phyloP scores from a whole-genome alignment of 1,284 basidiomycete species.

The Boletus smithii region DNA sequence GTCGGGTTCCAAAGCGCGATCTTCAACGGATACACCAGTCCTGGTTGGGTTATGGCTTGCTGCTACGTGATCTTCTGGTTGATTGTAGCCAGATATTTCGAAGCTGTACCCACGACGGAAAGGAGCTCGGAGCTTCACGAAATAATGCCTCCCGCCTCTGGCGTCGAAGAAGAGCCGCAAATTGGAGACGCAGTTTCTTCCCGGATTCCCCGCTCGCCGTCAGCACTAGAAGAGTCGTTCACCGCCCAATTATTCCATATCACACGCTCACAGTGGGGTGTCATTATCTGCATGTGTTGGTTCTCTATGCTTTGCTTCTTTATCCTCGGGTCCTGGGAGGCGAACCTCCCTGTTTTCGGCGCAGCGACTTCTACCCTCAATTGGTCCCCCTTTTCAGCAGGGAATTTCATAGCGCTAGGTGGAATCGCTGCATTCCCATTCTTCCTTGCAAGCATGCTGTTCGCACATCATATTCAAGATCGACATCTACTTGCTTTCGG shows the following conservation, averaged over 20 bases:
- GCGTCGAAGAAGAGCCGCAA: constrained; percentile 9
- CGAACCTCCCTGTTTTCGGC: constrained; percentile 66
- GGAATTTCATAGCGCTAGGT: constrained; percentile 69
- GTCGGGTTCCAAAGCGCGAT: constrained; percentile 49
- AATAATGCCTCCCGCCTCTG: not conserved
- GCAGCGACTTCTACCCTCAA: constrained; percentile 42
- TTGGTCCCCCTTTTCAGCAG: constrained; percentile 61
- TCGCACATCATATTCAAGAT: constrained; percentile 59
- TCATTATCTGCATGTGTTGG: constrained; percentile 62
- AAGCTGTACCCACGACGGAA: constrained; percentile 44
- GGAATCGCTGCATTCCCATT: constrained; percentile 63
- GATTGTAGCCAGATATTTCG: constrained; percentile 42
- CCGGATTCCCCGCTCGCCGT: not conserved
- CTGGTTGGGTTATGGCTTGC: constrained; percentile 63
- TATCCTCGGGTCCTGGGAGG: constrained; percentile 68
- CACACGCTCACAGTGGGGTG: constrained; percentile 43
- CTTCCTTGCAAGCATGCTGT: constrained; percentile 57
- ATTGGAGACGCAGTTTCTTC: not conserved
- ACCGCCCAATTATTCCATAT: constrained; percentile 19
- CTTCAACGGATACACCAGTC: constrained; percentile 63
- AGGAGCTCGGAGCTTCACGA: constrained; percentile 13
- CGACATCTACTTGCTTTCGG: constrained; percentile 57
- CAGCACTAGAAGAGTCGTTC: constrained; percentile 12
- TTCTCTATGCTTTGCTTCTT: constrained; percentile 73
- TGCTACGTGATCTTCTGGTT: constrained; percentile 55